Base-by-base conservation (phyloP, 1,284 basidiomycete species). In the Ustilago bromivora region DNA sequence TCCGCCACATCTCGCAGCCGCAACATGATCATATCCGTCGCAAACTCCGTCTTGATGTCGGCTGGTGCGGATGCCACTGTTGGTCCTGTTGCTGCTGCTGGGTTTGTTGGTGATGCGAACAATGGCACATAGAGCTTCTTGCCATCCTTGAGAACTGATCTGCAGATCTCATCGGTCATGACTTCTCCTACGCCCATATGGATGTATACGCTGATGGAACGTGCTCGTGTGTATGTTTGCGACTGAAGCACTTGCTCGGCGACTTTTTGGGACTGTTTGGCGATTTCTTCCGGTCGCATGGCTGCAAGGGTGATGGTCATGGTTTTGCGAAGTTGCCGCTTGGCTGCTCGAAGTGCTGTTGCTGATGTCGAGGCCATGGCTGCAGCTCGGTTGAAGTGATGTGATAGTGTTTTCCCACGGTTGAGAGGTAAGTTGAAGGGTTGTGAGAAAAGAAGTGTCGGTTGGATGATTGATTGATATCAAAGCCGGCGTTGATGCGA, bases 61-160 rank as follows among this genome's bases (percentile, higher is more conserved):
- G 57, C 55, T 2, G 70, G 19, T 9, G 66, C 72, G 31, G 63
- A 47, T 23, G 68, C 23, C 34, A 78, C 68, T 1, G 76, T 71
- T 6, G 72, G 46, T 4, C 67, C 76, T 13, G 31, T 55, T 8
- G 79, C 71, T 11, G 54, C 46, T 1, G 68, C 78, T 0, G 78
- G 72, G 8, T 68, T 65, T 19, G 75, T 63, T 6, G 82, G 67
- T 13, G 81, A 73, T 8, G 85, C 85, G 53, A 86, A 87, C 40
- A 83, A 82, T 1, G 87, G 87, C 13, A 88, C 80, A 61, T 85
- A 88, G 36, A 88, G 76, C 8, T 66, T 66, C 67, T 88, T 87
- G 35, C 83, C 80, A 19, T 79, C 61, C 13, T 40, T 61, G 13
- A 87, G 70, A 9, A 84, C 81, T 19, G 82, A 76, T 31, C 78